Evolutionary conservation across 192 early-diverging fungal species (phyloP).

Genomic region (Backusella circina): DNA sequence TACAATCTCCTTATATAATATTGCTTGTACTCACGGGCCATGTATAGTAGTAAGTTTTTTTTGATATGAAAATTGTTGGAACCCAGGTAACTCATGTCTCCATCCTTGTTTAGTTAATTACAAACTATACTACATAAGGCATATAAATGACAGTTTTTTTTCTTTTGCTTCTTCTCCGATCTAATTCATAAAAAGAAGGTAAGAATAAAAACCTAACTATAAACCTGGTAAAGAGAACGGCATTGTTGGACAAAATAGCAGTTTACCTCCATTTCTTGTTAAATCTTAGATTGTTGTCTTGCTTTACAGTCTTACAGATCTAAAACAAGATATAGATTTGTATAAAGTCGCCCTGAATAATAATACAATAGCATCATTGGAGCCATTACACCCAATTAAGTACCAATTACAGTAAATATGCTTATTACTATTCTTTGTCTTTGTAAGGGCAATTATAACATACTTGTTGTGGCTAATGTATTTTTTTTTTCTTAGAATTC

Average conservation of each 20-base stretch:
- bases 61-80: neutral
- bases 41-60: neutral
- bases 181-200: neutral
- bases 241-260: neutral
- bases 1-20: neutral
- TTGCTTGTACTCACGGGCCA: neutral
- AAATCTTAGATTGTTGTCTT: neutral
- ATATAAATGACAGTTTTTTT: neutral
- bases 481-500: slow-evolving; percentile 1
- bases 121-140: neutral
- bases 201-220: neutral
- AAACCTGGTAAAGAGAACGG: neutral
- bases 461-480: neutral
- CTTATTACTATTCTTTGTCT: neutral
- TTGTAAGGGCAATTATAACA: neutral
- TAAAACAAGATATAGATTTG: neutral
- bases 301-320: neutral
- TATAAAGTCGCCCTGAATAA: neutral
- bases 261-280: neutral
- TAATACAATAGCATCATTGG: neutral
- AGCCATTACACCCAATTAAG: neutral
- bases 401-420: neutral
- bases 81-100: neutral
- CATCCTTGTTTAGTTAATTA: neutral
- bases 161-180: neutral